A percentile compares a stretch with the other conserved stretches of the same genome.
Evolutionary conservation across 305 asterid species (phyloP).

Genomic region (Caryopteris hybrid): DNA sequence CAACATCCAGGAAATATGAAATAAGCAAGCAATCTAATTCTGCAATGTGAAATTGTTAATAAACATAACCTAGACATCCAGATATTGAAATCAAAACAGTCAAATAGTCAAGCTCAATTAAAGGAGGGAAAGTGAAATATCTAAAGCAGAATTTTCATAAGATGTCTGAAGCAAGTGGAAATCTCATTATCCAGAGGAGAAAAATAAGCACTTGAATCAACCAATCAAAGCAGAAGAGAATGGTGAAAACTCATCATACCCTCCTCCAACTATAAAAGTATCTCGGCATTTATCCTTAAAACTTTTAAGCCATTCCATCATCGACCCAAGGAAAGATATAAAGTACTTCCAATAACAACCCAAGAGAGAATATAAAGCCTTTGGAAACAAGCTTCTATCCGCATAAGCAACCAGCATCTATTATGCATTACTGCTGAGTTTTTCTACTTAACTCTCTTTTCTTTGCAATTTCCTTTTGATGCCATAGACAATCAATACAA

Average conservation of each 20-base stretch:
- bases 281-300: slow-evolving; percentile 40
- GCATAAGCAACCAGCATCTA: slow-evolving; percentile 32
- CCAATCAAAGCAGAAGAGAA: slow-evolving; percentile 8
- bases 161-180: background rate
- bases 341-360: slow-evolving; percentile 29
- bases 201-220: slow-evolving; percentile 6
- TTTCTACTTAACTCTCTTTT: background rate
- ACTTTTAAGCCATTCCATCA: slow-evolving; percentile 42
- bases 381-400: slow-evolving; percentile 32
- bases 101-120: background rate
- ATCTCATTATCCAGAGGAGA: background rate
- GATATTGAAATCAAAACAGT: background rate
- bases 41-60: background rate
- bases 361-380: slow-evolving; percentile 29
- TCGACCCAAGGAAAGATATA: slow-evolving; percentile 25
- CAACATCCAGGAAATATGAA: slow-evolving; percentile 3
- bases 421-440: slow-evolving; percentile 20
- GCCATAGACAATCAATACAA: slow-evolving; percentile 22
- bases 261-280: slow-evolving; percentile 40
- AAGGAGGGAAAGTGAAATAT: background rate
- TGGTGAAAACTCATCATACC: slow-evolving; percentile 21
- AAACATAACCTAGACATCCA: background rate
- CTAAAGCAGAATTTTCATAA: background rate
- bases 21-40: slow-evolving; percentile 1
- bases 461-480: slow-evolving; percentile 8